These are phyloP conservation scores for Coemansia sp. DNA, from an alignment of 192 early-diverging fungal genomes.

Conservation along the genomic window DNA sequence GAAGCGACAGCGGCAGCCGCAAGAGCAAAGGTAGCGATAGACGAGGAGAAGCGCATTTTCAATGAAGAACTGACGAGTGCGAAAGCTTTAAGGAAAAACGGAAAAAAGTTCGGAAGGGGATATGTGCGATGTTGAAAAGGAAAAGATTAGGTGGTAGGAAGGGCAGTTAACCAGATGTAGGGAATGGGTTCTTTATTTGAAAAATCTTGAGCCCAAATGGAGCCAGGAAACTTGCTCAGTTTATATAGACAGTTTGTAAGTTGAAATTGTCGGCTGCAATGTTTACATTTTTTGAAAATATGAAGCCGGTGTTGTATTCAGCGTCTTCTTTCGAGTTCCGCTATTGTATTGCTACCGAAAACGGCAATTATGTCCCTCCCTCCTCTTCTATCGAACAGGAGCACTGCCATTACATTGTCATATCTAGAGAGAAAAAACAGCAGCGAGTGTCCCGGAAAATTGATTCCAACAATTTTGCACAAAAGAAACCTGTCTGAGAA, in stretches of 20 bases:
- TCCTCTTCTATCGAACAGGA: background rate
- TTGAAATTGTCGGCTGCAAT: background rate
- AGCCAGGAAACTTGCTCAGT: too few species aligned
- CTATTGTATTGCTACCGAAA: slow-evolving; percentile 1
- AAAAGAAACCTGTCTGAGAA: background rate
- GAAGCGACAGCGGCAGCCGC: slow-evolving; percentile 32
- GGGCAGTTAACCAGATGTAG: background rate
- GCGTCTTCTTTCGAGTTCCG: background rate
- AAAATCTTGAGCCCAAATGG: too few species aligned
- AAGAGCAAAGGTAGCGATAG: slow-evolving; percentile 22
- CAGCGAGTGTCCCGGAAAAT: background rate
- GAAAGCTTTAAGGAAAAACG: background rate
- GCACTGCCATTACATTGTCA: background rate
- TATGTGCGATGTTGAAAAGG: background rate
- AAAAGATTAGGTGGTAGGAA: slow-evolving; percentile 6
- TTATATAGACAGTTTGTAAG: too few species aligned
- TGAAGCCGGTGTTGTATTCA: background rate
- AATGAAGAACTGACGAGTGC: slow-evolving; percentile 3
- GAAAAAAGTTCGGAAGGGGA: background rate
- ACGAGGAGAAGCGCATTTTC: slow-evolving; percentile 44
- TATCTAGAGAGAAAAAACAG: background rate
- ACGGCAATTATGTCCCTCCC: background rate
- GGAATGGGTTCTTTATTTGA: background rate
- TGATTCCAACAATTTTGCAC: background rate
- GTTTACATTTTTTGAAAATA: background rate